Base-by-base conservation (phyloP, 129 eudicot species). In the Calendula officinalis region DNA sequence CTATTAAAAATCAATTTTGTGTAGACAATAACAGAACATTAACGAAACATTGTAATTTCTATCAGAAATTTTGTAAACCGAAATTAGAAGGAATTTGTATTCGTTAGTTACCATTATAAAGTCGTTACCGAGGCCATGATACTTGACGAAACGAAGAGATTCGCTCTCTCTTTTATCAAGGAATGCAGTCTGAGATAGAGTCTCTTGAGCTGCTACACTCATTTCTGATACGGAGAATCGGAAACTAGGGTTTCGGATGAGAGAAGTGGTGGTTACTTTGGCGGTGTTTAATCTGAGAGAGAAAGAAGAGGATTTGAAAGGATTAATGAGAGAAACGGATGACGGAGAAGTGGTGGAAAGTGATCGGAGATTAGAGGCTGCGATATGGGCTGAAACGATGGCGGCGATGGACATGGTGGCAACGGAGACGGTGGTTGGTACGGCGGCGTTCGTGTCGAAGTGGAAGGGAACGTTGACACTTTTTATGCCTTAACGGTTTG, bases 111-210 rank as follows among this genome's bases (percentile, higher is more conserved):
- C 99, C 88, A 92, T 69, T 43, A 92, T 88, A 69, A 92, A 88
- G 67, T 92, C 96, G 74, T 92, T 88, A 45, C 99, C 99, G 45
- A 92, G 92, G 63, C 99, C 99, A 15, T 92, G 99, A 70, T 88
- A 92, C 82, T 92, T 92, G 82, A 88, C 99, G 63, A 88, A 92
- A 35, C 79, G 99, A 61, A 92, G 84, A 41, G 70, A 8, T 6
- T 77, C 87, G 30, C 67, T 75, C 56, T 88, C 87, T 49, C 32
- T 81, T 7, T 62, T 73, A 53, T 88, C 92, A n/a, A 80, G 89
- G 52, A 83, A 88, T 0, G 96, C 78, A 5, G 83, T 46, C 44
- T 68, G 59, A 3, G 86, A 70, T 53, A 48, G 41, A 15, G 40
- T 69, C 51, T 78, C 74, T 3, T 81, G 77, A 11, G 84, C 65